These are phyloP conservation scores for Verruconis gallopava DNA, from an alignment of 2,329 filamentous ascomycete genomes.

Conservation along the genomic window DNA sequence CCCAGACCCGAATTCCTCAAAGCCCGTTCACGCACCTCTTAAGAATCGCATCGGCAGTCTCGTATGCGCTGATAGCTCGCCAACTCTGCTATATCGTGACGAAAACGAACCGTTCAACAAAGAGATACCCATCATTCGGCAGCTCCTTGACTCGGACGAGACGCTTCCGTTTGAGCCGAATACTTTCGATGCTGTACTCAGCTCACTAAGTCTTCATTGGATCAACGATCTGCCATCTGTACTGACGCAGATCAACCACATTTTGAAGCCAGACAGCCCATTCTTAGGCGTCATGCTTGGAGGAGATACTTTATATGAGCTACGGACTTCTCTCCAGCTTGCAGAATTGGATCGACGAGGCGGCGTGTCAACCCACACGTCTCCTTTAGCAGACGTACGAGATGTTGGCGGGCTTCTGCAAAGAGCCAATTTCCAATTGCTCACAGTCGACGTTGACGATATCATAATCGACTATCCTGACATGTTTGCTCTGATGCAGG, in stretches of 20 bases:
- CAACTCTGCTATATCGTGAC: slow-evolving; percentile 68
- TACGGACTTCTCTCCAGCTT: slow-evolving; percentile 84
- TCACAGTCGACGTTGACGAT: slow-evolving; percentile 95
- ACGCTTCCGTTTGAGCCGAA: slow-evolving; percentile 61
- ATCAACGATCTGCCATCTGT: slow-evolving; percentile 88
- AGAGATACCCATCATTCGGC: slow-evolving; percentile 56
- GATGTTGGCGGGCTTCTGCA: slow-evolving; percentile 82
- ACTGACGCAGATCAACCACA: slow-evolving; percentile 69
- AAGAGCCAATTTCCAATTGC: slow-evolving; percentile 81
- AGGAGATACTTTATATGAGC: slow-evolving; percentile 84
- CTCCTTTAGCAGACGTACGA: slow-evolving; percentile 79
- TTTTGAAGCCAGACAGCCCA: slow-evolving; percentile 80
- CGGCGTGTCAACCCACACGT: slow-evolving; percentile 84
- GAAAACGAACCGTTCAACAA: slow-evolving; percentile 60
- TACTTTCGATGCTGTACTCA: slow-evolving; percentile 81
- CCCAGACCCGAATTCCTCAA: slow-evolving; percentile 51
- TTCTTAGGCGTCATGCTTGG: slow-evolving; percentile 96
- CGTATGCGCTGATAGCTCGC: slow-evolving; percentile 70
- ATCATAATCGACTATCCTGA: slow-evolving; percentile 91
- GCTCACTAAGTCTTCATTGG: slow-evolving; percentile 87
- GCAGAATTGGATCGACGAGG: slow-evolving; percentile 82
- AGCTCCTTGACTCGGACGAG: slow-evolving; percentile 64
- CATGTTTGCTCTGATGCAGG: slow-evolving; percentile 80
- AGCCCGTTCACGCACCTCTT: slow-evolving; percentile 51
- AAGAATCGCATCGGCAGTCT: slow-evolving; percentile 59